A percentile compares a stretch with the other conserved stretches of the same genome.
These are phyloP conservation scores for Xylaria sp. DNA, from an alignment of 495 filamentous ascomycete genomes.

Conservation along the genomic window DNA sequence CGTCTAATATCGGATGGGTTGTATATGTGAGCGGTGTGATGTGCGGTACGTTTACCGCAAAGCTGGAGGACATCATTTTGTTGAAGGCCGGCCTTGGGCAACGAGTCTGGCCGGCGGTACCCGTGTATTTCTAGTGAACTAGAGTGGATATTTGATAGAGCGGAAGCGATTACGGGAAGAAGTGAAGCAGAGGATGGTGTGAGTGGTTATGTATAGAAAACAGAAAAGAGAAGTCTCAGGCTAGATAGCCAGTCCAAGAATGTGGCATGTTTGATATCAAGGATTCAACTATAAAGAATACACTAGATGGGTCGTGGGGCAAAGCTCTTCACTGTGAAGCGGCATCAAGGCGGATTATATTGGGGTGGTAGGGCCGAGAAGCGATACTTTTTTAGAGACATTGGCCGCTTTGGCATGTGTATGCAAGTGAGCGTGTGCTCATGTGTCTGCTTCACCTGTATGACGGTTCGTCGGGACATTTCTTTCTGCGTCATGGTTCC, in stretches of 20 bases:
- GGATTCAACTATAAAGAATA: constrained; percentile 39
- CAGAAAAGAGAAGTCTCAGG: constrained; percentile 16
- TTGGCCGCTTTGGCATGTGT: constrained; percentile 47
- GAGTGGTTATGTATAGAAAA: constrained; percentile 9
- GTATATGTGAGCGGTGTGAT: constrained; percentile 38
- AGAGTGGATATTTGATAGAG: neutral
- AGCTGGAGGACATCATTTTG: constrained; percentile 41
- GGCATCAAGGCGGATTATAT: constrained; percentile 45
- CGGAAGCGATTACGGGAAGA: neutral
- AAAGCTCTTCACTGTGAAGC: constrained; percentile 38
- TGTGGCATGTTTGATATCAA: constrained; percentile 28
- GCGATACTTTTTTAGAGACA: constrained; percentile 46
- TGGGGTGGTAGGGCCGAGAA: constrained; percentile 48
- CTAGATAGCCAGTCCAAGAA: constrained; percentile 29
- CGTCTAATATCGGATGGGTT: constrained; percentile 44
- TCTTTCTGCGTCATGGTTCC: constrained; percentile 48
- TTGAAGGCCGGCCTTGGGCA: neutral
- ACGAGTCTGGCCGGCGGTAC: neutral
- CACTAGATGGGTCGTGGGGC: constrained; percentile 42
- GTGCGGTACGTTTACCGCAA: constrained; percentile 35
- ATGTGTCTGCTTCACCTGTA: constrained; percentile 44
- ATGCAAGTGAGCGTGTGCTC: constrained; percentile 44
- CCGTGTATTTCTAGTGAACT: neutral
- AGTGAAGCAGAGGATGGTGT: neutral
- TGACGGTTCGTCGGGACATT: constrained; percentile 46